Base-by-base conservation (phyloP, 768 basidiomycete species). In the Omphalotus guepiniiformis region DNA sequence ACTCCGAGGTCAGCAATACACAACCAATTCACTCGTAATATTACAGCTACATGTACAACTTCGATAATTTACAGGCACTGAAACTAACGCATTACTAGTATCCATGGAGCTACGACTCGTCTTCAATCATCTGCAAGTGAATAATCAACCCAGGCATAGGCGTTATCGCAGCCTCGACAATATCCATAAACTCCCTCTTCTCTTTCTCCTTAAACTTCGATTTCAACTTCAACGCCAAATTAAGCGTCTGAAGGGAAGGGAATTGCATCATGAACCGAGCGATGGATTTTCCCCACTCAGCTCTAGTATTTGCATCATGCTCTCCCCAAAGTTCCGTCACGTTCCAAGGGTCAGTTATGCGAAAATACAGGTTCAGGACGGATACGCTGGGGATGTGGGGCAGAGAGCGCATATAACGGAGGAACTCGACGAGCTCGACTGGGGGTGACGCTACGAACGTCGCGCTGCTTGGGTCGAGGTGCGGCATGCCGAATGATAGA, bases 181-280 rank as follows among this genome's bases (percentile, higher is more conserved):
- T 13, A 12, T 18, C 44, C 15, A 46, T 25, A 26, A 46, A 46
- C 8, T 36, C 34, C 21, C 38, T 36, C 7, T 34, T 18, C 11
- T 46, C 44, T 22, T n/a, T 11, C 7, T 46, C 44, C 9, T 37
- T 15, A 30, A 46, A 46, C 35, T 46, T 46, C n/a, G 35, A 36
- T 34, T 46, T 46, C 34, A 46, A 46, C 15, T 46, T 46, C 5
- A 46, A 23, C 23, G 38, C 35, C 23, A 46, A 46, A 46, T 36
- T 23, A 11, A 46, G 35, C 22, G 18, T n/a, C 22, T 16, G 18
- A 32, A 46, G 38, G 7, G 44, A 46, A 13, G 44, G 44, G 34
- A 46, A 36, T 19, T 37, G 44, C 21, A 18, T 21, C 21, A 27
- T 36, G 11, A 46, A 36, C 44, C 44, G 38, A 18, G 44, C 23